phyloP scores from a whole-genome alignment of 2,329 filamentous ascomycete species.

The Fusarium sp. region DNA sequence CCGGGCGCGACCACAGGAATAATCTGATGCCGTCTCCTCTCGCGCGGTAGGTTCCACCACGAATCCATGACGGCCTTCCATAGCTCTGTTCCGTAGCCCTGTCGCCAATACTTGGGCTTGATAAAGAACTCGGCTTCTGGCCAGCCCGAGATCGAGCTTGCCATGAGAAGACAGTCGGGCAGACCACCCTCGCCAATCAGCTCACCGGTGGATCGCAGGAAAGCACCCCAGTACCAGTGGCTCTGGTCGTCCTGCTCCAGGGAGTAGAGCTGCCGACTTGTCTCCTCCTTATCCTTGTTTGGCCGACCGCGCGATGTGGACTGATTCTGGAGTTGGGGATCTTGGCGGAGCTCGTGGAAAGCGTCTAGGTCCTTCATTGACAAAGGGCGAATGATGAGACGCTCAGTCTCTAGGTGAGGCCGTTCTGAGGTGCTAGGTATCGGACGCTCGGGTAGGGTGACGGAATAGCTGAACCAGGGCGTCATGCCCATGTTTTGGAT shows the following conservation, averaged over 20 bases:
- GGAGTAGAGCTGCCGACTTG: conserved; percentile 16
- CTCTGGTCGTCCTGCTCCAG: conserved; percentile 20
- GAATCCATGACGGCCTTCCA: conserved; percentile 28
- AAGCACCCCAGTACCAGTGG: conserved; percentile 35
- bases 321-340: conserved; percentile 7
- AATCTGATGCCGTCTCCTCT: conserved; percentile 26
- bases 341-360: conserved; percentile 28
- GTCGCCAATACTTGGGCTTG: conserved; percentile 28
- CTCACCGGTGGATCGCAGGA: conserved; percentile 29
- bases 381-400: conserved; percentile 29
- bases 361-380: conserved; percentile 26
- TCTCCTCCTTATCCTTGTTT: conserved; percentile 28
- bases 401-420: conserved; percentile 26
- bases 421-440: conserved; percentile 27
- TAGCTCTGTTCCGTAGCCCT: conserved; percentile 34
- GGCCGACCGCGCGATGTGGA: conserved; percentile 28
- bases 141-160: conserved; percentile 28
- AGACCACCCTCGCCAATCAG: conserved; percentile 35
- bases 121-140: conserved; percentile 35
- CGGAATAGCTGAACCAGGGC: conserved; percentile 38
- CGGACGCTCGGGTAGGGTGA: conserved; percentile 29
- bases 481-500: conserved; percentile 30
- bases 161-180: conserved; percentile 25
- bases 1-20: conserved; percentile 8
- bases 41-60: conserved; percentile 33